These are phyloP conservation scores for Solanum megistacrolobum DNA, from an alignment of 257 asterid genomes.

Conservation along the genomic window DNA sequence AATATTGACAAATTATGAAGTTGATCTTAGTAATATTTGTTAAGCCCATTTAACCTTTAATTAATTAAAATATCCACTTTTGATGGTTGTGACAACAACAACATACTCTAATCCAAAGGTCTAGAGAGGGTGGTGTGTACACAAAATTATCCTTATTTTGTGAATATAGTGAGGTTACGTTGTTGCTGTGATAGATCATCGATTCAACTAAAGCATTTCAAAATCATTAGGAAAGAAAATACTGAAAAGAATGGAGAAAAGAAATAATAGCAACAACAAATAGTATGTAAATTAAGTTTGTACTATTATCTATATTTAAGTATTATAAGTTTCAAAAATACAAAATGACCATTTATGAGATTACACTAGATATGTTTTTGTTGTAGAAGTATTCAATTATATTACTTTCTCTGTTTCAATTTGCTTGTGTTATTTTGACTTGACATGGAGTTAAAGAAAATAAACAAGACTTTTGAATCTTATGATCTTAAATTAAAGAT, in stretches of 20 bases:
- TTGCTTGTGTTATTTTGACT: too few relatives aligned
- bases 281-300: neutral
- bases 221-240: neutral
- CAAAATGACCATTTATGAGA: too few relatives aligned
- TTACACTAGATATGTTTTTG: too few relatives aligned
- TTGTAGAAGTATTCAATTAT: too few relatives aligned
- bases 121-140: too few relatives aligned
- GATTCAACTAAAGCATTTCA: neutral
- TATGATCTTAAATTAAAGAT: neutral
- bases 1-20: neutral
- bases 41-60: neutral
- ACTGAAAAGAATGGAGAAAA: too few relatives aligned
- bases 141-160: neutral
- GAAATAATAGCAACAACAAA: neutral
- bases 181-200: neutral
- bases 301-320: neutral
- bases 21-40: neutral
- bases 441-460: too few relatives aligned
- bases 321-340: neutral
- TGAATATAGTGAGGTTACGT: neutral
- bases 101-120: neutral
- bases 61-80: neutral
- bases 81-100: neutral
- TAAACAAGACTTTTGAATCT: too few relatives aligned
- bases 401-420: too few relatives aligned